Conservation (phyloP, 208 protist genomes). For the Wallacemonas collosoma region DNA sequence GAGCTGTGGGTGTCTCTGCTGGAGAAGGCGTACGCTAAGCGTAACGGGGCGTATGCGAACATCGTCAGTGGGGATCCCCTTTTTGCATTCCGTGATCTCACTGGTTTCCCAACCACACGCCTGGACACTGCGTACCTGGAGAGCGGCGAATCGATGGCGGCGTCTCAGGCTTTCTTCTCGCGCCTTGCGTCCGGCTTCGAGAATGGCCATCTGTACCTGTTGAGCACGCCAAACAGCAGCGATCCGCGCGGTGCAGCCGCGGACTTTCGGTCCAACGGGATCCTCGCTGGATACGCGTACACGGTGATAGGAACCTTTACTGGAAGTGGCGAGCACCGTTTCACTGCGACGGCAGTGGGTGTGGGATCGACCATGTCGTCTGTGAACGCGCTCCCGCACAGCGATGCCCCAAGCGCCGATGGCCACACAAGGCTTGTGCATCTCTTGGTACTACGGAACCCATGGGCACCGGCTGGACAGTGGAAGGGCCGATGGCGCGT, state of each 20-base stretch:
- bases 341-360: no score
- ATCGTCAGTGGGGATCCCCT: constrained; percentile 71
- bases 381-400: no score
- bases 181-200: constrained; percentile 39
- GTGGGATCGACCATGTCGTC: no score
- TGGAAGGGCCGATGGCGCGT: constrained; percentile 63
- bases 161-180: constrained; percentile 42
- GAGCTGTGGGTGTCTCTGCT: constrained; percentile 84
- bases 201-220: constrained; percentile 45
- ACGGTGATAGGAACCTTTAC: constrained; percentile 34
- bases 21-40: constrained; percentile 87
- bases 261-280: constrained; percentile 45
- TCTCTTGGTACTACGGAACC: constrained; percentile 58
- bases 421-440: not conserved
- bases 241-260: constrained; percentile 17
- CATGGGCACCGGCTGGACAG: constrained; percentile 47
- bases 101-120: constrained; percentile 53
- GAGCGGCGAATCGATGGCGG: constrained; percentile 24
- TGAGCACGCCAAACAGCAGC: constrained; percentile 49
- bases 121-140: constrained; percentile 40
- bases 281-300: constrained; percentile 58
- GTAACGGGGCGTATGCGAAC: constrained; percentile 67
- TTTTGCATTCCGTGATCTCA: constrained; percentile 66
- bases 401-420: no score
- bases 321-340: constrained; percentile 1